These are phyloP conservation scores for Phytopythium sindhum DNA, from an alignment of 352 stramenopile species.

Conservation along the genomic window DNA sequence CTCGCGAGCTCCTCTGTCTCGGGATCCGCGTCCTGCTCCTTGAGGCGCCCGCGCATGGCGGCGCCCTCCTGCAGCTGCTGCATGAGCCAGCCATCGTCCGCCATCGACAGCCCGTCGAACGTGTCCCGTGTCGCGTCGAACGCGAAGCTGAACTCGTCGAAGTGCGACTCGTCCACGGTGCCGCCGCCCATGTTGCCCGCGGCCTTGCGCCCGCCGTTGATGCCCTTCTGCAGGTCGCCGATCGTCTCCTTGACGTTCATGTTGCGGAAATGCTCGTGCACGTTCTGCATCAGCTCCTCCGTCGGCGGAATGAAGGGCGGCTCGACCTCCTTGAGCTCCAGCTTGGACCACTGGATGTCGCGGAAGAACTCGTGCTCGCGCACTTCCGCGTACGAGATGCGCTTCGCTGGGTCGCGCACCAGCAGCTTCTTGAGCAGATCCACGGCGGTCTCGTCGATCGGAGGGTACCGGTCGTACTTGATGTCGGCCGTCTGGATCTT, in stretches of 20 bases:
- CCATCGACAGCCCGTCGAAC: slow-evolving; percentile 78
- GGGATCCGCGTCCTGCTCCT: slow-evolving; percentile 56
- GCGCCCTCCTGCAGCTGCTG: slow-evolving; percentile 73
- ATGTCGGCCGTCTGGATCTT: slow-evolving; percentile 87
- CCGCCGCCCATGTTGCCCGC: slow-evolving; percentile 39
- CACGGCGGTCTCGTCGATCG: slow-evolving; percentile 62
- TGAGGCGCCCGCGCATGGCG: slow-evolving; percentile 63
- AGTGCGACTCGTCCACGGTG: slow-evolving; percentile 67
- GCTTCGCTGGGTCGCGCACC: slow-evolving; percentile 66
- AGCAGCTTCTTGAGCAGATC: slow-evolving; percentile 77
- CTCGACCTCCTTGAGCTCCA: slow-evolving; percentile 80
- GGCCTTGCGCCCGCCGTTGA: slow-evolving; percentile 60
- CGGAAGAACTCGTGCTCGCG: slow-evolving; percentile 70
- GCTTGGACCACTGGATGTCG: slow-evolving; percentile 59
- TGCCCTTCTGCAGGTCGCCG: slow-evolving; percentile 53
- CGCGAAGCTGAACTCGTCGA: slow-evolving; percentile 87
- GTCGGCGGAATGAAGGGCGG: slow-evolving; percentile 78
- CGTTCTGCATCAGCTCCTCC: slow-evolving; percentile 83
- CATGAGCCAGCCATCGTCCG: slow-evolving; percentile 81
- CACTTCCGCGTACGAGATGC: slow-evolving; percentile 58
- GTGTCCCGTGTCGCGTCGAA: slow-evolving; percentile 78
- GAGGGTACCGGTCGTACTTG: slow-evolving; percentile 68
- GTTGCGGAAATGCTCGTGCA: slow-evolving; percentile 86
- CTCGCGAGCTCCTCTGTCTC: slow-evolving; percentile 47
- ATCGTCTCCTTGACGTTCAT: slow-evolving; percentile 87